Conservation (phyloP, 148 eudicot species). For the Euryodendron excelsum region DNA sequence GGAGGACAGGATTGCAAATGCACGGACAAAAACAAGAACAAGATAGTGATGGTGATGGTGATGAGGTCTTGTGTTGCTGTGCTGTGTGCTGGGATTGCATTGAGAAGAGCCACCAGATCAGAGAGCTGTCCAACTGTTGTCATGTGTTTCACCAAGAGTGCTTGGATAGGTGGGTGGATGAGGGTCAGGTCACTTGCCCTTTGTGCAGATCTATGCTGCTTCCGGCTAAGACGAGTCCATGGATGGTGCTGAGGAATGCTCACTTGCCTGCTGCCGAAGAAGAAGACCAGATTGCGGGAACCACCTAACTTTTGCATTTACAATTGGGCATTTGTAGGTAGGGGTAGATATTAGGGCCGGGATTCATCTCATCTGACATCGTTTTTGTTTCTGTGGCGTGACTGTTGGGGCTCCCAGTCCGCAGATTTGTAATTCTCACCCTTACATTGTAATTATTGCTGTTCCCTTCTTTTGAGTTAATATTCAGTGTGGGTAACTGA, state of each 20-base stretch:
- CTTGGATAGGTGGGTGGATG: conserved; percentile 40
- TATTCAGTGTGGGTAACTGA: too few relatives aligned
- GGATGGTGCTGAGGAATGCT: conserved; percentile 7
- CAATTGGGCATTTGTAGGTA: too few relatives aligned
- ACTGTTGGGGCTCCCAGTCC: too few relatives aligned
- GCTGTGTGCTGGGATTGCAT: conserved; percentile 24
- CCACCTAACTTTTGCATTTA: too few relatives aligned
- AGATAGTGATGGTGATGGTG: neutral
- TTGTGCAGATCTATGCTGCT: conserved; percentile 43
- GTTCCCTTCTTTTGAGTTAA: too few relatives aligned
- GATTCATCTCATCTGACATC: too few relatives aligned
- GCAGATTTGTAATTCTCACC: too few relatives aligned
- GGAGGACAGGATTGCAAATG: neutral
- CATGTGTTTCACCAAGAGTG: conserved; percentile 39
- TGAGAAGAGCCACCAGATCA: conserved; percentile 11
- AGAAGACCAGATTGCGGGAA: neutral
- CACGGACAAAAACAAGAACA: neutral
- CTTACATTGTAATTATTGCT: too few relatives aligned
- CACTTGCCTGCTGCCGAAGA: neutral
- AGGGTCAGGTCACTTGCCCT: conserved; percentile 34
- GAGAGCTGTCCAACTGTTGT: conserved; percentile 30
- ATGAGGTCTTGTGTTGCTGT: neutral
- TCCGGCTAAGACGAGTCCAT: conserved; percentile 23
- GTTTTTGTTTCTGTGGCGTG: too few relatives aligned
- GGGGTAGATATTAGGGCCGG: too few relatives aligned